A percentile compares a stretch with the other conserved stretches of the same genome.
These are phyloP conservation scores for Epichloe uncinata DNA, from an alignment of 2,329 filamentous ascomycete genomes.

Conservation along the genomic window DNA sequence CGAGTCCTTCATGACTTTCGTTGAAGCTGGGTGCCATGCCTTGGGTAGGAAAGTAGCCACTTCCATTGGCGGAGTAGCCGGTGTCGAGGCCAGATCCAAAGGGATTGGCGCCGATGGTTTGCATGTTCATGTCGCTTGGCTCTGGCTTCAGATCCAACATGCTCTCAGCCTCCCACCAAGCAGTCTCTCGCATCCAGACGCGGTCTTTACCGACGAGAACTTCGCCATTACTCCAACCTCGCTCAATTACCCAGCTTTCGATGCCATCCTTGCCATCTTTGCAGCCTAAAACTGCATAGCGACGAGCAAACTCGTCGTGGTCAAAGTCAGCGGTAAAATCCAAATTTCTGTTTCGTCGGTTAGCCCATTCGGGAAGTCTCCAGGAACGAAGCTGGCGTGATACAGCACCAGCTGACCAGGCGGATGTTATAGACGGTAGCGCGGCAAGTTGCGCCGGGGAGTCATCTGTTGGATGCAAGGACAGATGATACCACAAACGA, in stretches of 20 bases:
- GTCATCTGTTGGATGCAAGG: conserved; percentile 83
- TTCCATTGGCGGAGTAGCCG: conserved; percentile 53
- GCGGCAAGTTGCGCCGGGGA: conserved; percentile 61
- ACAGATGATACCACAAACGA: conserved; percentile 89
- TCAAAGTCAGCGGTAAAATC: conserved; percentile 98
- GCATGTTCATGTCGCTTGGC: conserved; percentile 23
- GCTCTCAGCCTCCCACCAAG: conserved; percentile 96
- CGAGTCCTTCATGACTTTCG: conserved; percentile 59
- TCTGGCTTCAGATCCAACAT: conserved; percentile 82
- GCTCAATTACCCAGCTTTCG: conserved; percentile 84
- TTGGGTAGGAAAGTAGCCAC: conserved; percentile 57
- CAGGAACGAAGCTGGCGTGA: conserved; percentile 88
- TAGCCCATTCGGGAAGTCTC: conserved; percentile 93
- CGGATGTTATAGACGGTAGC: conserved; percentile 57
- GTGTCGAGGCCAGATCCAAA: conserved; percentile 44
- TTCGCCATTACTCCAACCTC: conserved; percentile 97
- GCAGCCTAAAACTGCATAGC: conserved; percentile 75
- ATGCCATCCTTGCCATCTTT: conserved; percentile 84
- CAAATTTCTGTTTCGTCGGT: conserved; percentile 75
- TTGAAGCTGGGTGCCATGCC: conserved; percentile 48
- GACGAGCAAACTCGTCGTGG: conserved; percentile 74
- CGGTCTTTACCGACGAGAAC: conserved; percentile 83
- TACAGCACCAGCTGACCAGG: conserved; percentile 87
- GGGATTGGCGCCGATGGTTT: conserved; percentile 31
- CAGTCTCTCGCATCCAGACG: conserved; percentile 85